A percentile compares a stretch with the other conserved stretches of the same genome.
These are phyloP conservation scores for Penicillium coffeae DNA, from an alignment of 495 filamentous ascomycete species.

Conservation along the genomic window DNA sequence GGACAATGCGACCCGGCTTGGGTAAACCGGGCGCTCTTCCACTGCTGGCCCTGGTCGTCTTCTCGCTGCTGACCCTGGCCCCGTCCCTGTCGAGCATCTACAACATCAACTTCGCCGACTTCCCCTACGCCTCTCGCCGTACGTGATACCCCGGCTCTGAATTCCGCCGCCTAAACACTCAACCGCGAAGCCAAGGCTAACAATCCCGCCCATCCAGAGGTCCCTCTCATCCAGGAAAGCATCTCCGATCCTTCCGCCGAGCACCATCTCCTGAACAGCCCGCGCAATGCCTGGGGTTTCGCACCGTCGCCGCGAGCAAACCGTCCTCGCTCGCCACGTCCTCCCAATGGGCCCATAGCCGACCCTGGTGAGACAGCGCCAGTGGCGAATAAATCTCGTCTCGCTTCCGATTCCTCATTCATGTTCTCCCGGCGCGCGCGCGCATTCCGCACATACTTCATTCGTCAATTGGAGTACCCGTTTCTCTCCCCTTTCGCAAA, in stretches of 20 bases:
- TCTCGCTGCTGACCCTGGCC: slow-evolving; percentile 35
- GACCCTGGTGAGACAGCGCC: slow-evolving; percentile 16
- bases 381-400: slow-evolving; percentile 18
- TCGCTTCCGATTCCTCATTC: slow-evolving; percentile 24
- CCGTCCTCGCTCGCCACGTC: slow-evolving; percentile 10
- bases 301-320: slow-evolving; percentile 12
- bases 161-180: too few relatives aligned
- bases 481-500: slow-evolving; percentile 22
- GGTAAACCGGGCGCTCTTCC: slow-evolving; percentile 38
- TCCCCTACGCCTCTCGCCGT: slow-evolving; percentile 29
- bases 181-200: slow-evolving; percentile 1
- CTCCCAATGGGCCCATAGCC: slow-evolving; percentile 5
- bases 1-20: slow-evolving; percentile 40
- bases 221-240: slow-evolving; percentile 22
- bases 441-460: slow-evolving; percentile 34
- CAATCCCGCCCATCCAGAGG: slow-evolving; percentile 6
- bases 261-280: slow-evolving; percentile 7
- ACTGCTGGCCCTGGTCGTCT: slow-evolving; percentile 35
- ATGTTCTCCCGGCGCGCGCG: slow-evolving; percentile 30
- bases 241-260: slow-evolving; percentile 5
- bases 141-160: slow-evolving; percentile 9
- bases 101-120: slow-evolving; percentile 29
- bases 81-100: slow-evolving; percentile 33
- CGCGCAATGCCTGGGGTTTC: slow-evolving; percentile 13
- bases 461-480: slow-evolving; percentile 28